Conservation (phyloP, 306 rosid genomes). For the Medicago lupulina region DNA sequence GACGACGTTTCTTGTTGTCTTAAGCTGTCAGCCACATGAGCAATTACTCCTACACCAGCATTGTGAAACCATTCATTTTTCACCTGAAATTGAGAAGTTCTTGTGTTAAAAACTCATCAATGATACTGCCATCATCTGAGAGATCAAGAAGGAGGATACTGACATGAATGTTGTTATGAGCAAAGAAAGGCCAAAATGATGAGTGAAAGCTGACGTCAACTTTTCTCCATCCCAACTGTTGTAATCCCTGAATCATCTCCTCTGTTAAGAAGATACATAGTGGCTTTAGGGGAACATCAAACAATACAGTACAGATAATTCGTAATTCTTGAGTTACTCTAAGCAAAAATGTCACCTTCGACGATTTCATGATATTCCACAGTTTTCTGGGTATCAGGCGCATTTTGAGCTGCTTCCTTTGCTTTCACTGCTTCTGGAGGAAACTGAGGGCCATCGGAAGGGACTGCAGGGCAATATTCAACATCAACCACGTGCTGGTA, state of each 20-base stretch:
- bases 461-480: slow-evolving; percentile 73
- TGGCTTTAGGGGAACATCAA: slow-evolving; percentile 27
- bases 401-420: slow-evolving; percentile 88
- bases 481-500: slow-evolving; percentile 92
- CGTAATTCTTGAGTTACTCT: slow-evolving; percentile 24
- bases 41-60: slow-evolving; percentile 89
- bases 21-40: slow-evolving; percentile 89
- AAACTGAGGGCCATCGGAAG: slow-evolving; percentile 79
- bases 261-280: slow-evolving; percentile 58
- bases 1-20: slow-evolving; percentile 74
- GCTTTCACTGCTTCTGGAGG: slow-evolving; percentile 86
- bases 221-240: slow-evolving; percentile 90
- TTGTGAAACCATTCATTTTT: slow-evolving; percentile 93
- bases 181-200: slow-evolving; percentile 88
- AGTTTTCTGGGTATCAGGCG: slow-evolving; percentile 69
- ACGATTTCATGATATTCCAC: slow-evolving; percentile 85
- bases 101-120: slow-evolving; percentile 27
- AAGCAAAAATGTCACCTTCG: slow-evolving; percentile 65
- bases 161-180: slow-evolving; percentile 98
- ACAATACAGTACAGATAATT: slow-evolving; percentile 8
- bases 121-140: slow-evolving; percentile 30
- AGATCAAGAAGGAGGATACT: background rate
- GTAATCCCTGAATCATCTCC: slow-evolving; percentile 85
- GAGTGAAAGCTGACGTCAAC: slow-evolving; percentile 95
- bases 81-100: slow-evolving; percentile 62